Percentiles rank a stretch among this genome's conserved stretches.
These are phyloP conservation scores for Diaporthe amygdali DNA, from an alignment of 2,329 filamentous ascomycete genomes.

Conservation along the genomic window DNA sequence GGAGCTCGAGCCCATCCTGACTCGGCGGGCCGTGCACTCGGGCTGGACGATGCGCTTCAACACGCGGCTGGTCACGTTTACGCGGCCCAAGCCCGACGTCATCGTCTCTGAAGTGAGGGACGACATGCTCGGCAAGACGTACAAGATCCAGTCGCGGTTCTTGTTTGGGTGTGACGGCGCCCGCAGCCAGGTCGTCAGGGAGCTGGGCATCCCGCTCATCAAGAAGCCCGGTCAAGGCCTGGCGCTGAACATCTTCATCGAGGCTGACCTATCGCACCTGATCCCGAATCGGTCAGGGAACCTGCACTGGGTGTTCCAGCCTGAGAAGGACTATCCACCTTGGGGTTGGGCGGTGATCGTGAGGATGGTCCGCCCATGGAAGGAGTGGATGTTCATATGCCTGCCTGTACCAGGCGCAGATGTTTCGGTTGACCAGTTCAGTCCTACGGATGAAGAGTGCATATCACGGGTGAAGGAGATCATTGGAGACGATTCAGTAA, in stretches of 20 bases:
- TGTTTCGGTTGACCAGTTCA: conserved; percentile 37
- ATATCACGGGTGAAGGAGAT: conserved; percentile 49
- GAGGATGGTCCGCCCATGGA: conserved; percentile 68
- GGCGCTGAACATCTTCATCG: conserved; percentile 46
- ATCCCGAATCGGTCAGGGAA: conserved; percentile 59
- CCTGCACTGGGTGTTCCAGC: conserved; percentile 65
- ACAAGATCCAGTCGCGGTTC: conserved; percentile 52
- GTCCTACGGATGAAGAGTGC: conserved; percentile 53
- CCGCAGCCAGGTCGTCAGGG: conserved; percentile 42
- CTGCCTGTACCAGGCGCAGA: conserved; percentile 47
- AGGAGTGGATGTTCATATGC: conserved; percentile 66
- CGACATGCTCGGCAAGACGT: background rate
- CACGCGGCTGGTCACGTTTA: conserved; percentile 43
- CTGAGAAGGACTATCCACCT: conserved; percentile 53
- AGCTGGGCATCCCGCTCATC: conserved; percentile 41
- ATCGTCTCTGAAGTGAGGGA: conserved; percentile 24
- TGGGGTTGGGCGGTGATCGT: conserved; percentile 57
- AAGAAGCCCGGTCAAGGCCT: conserved; percentile 40
- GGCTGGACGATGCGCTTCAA: conserved; percentile 50
- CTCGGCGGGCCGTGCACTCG: conserved; percentile 42
- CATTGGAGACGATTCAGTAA: conserved; percentile 59
- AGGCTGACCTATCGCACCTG: conserved; percentile 52
- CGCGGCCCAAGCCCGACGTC: conserved; percentile 26
- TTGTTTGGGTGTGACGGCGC: conserved; percentile 61
- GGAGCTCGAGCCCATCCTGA: conserved; percentile 52